Base-by-base conservation (phyloP, 2,329 filamentous ascomycete genomes). In the Trichoderma simmonsii region DNA sequence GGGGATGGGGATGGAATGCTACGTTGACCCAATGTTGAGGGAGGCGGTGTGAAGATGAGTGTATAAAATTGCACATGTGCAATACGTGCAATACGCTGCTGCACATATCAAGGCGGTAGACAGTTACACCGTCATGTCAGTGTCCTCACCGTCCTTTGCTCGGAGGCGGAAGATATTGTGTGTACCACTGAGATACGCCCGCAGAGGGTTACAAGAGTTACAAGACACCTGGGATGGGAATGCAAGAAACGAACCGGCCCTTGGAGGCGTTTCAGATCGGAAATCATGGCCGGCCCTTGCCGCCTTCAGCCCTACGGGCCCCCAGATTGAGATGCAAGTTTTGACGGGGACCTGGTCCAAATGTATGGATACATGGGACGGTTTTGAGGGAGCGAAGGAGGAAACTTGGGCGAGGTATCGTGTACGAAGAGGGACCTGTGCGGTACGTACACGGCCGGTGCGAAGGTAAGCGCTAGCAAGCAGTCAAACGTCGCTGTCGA, bases 271-370 rank as follows among this genome's bases (percentile, higher is more conserved):
- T 62, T 70, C 43, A 30, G 68, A 71, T 34, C 60, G 57, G 43
- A 21, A 9, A 36, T 26, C 21, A 64, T 34, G 32, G 39, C 24
- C 59, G n/a, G 69, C 61, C 69, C 24, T 51, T 56, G 36, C 61
- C 43, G 51, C 62, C 56, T n/a, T 72, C 71, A 72, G 71, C 71
- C 71, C 71, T 72, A 72, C 34, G 34, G 21, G n/a, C 11, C 48
- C 48, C 48, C 48, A 54, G 21, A 30, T 43, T 18, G 15, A 43
- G 39, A 43, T 43, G 43, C 43, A 51, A 51, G 43, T 21, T 21
- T 48, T 48, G 43, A 48, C 43, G 51, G 51, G 64, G 54, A 64
- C 71, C 65, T 59, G 48, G 67, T 69, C 30, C 30, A 6, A 12
- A 60, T 43, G 66, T 64, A 65, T 48, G 60, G 60, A 70, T 70